Base-by-base conservation (phyloP, 148 eudicot species). In the Vaccinium darrowii region DNA sequence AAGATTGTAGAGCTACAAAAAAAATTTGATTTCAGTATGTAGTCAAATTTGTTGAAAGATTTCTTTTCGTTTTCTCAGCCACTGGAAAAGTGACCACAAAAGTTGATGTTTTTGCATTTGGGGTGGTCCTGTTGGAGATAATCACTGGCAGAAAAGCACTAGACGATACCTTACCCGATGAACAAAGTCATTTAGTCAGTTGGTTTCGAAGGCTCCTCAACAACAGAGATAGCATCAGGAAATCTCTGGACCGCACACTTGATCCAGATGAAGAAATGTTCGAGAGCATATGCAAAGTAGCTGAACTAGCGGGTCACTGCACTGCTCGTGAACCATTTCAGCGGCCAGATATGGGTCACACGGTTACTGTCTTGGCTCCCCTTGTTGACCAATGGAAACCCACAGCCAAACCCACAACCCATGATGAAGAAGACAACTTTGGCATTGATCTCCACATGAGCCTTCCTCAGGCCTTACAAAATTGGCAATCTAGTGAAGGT, bases 61-160 rank as follows among this genome's bases (percentile, higher is more conserved):
- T 56, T 25, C 51, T 7, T n/a, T 25, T 78, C 51, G 39, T 13
- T 19, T 15, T 19, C 50, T 12, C 92, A 92, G 94, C 89, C 13
- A 92, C 94, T 3, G 94, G 94, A 84, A 87, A 91, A 84, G 94
- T 92, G 76, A 92, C 94, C 12, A 90, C 89, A 27, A 92, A 92
- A 79, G 90, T 92, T 69, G 94, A 92, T 43, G 47, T 43, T 43
- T 43, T 43, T 43, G 47, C 47, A 43, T 43, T 43, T 43, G 47
- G 47, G 47, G 91, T 92, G 58, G 84, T 92, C 30, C 81, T 92
- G 86, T 90, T 92, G 94, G 94, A 92, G 85, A 80, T 92, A 8
- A 90, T 92, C 79, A 87, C 94, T 0, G 92, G 94, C 8, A 62
- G 92, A 84, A 92, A 90, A 85, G 91, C 91, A 2, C 62, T 92